Conservation (phyloP, 2,329 filamentous ascomycete species). For the Pseudogymnoascus sp. region DNA sequence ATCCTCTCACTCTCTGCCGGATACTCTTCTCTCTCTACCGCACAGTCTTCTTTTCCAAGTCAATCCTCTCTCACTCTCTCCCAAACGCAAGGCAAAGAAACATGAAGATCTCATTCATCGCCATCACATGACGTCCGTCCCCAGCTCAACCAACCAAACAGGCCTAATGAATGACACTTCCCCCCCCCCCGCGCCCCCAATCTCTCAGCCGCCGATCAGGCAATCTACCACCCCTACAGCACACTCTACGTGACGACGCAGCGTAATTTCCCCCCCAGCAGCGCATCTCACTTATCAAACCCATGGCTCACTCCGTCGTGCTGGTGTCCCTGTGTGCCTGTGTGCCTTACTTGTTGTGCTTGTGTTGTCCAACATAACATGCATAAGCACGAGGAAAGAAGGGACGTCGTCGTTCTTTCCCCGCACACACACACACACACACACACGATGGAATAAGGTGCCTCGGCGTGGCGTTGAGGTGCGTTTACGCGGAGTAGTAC, state of each 20-base stretch:
- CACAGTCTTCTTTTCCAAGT: background rate
- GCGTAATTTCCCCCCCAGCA: background rate
- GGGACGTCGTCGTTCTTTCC: background rate
- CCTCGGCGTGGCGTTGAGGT: background rate
- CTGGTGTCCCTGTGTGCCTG: background rate
- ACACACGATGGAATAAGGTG: background rate
- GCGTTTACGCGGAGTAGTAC: background rate
- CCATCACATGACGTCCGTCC: background rate
- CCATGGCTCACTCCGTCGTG: background rate
- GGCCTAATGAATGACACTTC: background rate
- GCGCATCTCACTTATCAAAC: background rate
- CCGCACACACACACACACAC: too few species aligned
- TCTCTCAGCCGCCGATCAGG: background rate
- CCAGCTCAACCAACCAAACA: background rate
- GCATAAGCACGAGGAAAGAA: background rate
- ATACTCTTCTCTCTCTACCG: background rate
- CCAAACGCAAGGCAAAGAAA: background rate
- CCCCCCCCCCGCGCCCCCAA: background rate
- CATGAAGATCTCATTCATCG: background rate
- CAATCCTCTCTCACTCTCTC: background rate
- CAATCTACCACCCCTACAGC: background rate
- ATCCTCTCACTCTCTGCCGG: too few species aligned
- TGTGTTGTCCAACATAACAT: too few species aligned
- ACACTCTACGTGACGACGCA: background rate
- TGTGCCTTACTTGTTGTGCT: background rate